These are phyloP conservation scores for Citrullus mucosospermus DNA, from an alignment of 306 rosid species.

Conservation along the genomic window DNA sequence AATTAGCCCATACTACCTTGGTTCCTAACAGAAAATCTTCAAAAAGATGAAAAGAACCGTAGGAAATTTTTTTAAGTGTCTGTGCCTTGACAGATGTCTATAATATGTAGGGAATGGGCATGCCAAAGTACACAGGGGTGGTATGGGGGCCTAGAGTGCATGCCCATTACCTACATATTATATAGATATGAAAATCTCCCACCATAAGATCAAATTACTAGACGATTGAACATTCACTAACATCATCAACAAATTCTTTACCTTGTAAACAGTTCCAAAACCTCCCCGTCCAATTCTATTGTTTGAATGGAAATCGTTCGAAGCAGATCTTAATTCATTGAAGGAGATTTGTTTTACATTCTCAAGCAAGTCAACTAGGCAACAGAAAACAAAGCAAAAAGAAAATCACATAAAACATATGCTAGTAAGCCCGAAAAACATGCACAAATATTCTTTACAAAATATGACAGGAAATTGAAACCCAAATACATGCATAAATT, in stretches of 20 bases:
- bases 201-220: not conserved
- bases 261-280: constrained; percentile 87
- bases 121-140: no score
- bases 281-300: constrained; percentile 87
- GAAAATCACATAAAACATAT: not conserved
- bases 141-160: no score
- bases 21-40: no score
- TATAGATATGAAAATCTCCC: no score
- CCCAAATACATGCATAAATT: not conserved
- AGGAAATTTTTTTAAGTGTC: not conserved
- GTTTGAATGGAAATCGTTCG: constrained; percentile 49
- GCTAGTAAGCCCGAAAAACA: constrained; percentile 1
- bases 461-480: constrained; percentile 1
- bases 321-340: constrained; percentile 55
- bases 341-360: constrained; percentile 48
- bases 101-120: no score
- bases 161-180: no score
- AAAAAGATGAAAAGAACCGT: not conserved
- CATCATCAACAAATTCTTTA: constrained; percentile 12
- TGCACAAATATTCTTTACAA: not conserved
- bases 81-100: no score
- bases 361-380: constrained; percentile 35
- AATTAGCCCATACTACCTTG: no score
- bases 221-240: not conserved
- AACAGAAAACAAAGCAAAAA: constrained; percentile 13